Evolutionary conservation across 2,329 filamentous ascomycete genomes (phyloP).

Genomic region (Aschersonia sp.): DNA sequence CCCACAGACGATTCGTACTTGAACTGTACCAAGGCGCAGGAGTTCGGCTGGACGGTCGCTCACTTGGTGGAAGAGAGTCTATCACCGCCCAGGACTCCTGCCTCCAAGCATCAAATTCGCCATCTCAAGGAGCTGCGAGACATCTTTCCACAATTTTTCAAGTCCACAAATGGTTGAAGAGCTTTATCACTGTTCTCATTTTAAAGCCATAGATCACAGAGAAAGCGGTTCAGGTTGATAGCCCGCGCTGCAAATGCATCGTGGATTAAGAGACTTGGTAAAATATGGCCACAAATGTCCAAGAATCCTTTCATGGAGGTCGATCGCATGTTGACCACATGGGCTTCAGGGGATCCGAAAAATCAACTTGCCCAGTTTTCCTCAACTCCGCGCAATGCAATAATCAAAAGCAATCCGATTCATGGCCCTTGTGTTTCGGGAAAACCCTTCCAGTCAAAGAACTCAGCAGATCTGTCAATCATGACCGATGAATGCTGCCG

Average conservation of each 20-base stretch:
- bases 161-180: constrained; percentile 20
- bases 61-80: constrained; percentile 74
- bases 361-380: too few relatives aligned
- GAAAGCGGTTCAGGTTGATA: too few relatives aligned
- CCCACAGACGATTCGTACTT: constrained; percentile 64
- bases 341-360: too few relatives aligned
- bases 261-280: too few relatives aligned
- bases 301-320: too few relatives aligned
- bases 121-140: constrained; percentile 60
- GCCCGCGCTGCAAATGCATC: too few relatives aligned
- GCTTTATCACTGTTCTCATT: too few relatives aligned
- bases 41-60: constrained; percentile 71
- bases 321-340: too few relatives aligned
- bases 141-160: constrained; percentile 79
- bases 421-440: too few relatives aligned
- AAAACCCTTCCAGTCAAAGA: neutral
- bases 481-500: constrained; percentile 43
- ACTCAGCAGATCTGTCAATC: constrained; percentile 9
- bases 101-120: constrained; percentile 61
- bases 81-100: constrained; percentile 44
- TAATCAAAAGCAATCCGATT: neutral
- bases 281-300: too few relatives aligned
- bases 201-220: too few relatives aligned
- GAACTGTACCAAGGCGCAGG: constrained; percentile 66
- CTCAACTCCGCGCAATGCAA: constrained; percentile 14